Percentiles rank a stretch among this genome's conserved stretches.
Conservation (phyloP, 306 rosid genomes). For the Quillaja saponaria region DNA sequence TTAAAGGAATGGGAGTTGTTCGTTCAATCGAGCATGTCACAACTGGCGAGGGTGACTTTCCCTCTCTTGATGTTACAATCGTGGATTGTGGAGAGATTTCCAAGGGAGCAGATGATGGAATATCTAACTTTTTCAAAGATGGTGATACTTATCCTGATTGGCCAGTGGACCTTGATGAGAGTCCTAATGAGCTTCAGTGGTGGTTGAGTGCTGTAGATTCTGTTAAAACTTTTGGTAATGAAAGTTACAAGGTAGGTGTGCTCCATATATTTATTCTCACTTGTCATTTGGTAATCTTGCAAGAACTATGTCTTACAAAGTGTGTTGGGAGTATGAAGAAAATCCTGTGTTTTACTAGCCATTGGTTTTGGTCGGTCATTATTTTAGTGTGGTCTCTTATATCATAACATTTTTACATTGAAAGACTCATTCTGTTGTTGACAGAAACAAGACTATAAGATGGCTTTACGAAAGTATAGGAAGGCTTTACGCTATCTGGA, state of each 20-base stretch:
- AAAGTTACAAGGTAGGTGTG: constrained; percentile 61
- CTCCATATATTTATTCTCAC: constrained; percentile 13
- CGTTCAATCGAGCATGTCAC: constrained; percentile 74
- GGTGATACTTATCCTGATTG: constrained; percentile 89
- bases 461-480: constrained; percentile 78
- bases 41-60: constrained; percentile 48
- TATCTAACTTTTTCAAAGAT: constrained; percentile 75
- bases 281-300: constrained; percentile 3
- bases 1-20: constrained; percentile 88
- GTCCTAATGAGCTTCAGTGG: constrained; percentile 69
- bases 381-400: too few species aligned
- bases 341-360: constrained; percentile 10
- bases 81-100: constrained; percentile 79
- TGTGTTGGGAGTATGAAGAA: background rate
- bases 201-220: constrained; percentile 76
- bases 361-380: constrained; percentile 10
- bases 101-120: constrained; percentile 74
- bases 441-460: constrained; percentile 83
- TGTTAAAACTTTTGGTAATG: constrained; percentile 75
- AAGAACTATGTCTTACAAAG: constrained; percentile 2
- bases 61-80: constrained; percentile 52
- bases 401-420: too few species aligned
- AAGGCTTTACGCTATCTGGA: constrained; percentile 83
- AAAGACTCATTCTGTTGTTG: background rate
- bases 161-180: constrained; percentile 82